Conservation (phyloP, 2,329 filamentous ascomycete genomes). For the Emmonsia crescens region DNA sequence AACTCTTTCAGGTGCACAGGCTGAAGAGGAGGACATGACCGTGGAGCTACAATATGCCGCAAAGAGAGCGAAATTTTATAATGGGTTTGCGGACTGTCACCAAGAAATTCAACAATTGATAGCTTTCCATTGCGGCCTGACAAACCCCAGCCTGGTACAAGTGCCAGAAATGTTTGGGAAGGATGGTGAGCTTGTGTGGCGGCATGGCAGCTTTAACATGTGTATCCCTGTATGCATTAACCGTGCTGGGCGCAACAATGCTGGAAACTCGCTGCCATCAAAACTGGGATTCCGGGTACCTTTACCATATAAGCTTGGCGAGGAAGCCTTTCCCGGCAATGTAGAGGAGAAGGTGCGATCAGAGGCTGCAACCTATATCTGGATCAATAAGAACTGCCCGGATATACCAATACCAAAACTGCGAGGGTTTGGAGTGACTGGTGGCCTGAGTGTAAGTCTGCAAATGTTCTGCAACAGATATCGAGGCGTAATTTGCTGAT, state of each 20-base stretch:
- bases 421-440: conserved; percentile 17
- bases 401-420: conserved; percentile 13
- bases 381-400: conserved; percentile 14
- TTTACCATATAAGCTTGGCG: conserved; percentile 13
- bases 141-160: conserved; percentile 6
- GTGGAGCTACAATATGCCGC: conserved; percentile 6
- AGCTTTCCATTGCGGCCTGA: conserved; percentile 10
- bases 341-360: conserved; percentile 16
- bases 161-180: conserved; percentile 6
- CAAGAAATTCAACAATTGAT: conserved; percentile 8
- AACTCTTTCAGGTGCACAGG: conserved; percentile 7
- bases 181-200: conserved; percentile 6
- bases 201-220: conserved; percentile 11
- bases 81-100: not conserved
- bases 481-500: not conserved
- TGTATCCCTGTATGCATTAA: conserved; percentile 11
- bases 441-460: conserved; percentile 11
- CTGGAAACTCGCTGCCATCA: not conserved
- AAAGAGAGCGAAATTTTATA: conserved; percentile 6
- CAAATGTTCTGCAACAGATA: not conserved
- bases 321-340: conserved; percentile 13
- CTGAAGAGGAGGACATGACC: conserved; percentile 9
- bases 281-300: conserved; percentile 10
- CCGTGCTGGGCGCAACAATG: not conserved
- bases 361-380: conserved; percentile 16